phyloP scores from a whole-genome alignment of 208 protist species.

The Trypanosoma lewisi region DNA sequence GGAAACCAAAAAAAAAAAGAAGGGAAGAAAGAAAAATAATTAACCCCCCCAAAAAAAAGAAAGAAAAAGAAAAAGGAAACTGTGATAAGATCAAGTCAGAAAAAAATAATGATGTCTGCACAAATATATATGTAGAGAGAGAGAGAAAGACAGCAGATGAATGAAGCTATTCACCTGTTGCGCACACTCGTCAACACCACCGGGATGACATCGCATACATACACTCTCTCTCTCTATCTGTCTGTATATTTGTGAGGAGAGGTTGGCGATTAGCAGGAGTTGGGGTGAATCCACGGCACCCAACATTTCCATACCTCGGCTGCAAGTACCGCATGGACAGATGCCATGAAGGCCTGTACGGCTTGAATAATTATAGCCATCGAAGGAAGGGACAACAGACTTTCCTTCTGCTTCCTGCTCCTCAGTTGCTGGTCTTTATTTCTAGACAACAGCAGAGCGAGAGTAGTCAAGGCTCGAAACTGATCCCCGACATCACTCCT shows the following conservation, averaged over 20 bases:
- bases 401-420: background rate
- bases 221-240: no score
- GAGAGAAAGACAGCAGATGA: background rate
- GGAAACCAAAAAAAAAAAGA: background rate
- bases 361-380: background rate
- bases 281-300: slow-evolving; percentile 1
- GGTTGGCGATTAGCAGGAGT: background rate
- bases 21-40: background rate
- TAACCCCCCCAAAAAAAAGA: background rate
- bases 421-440: background rate
- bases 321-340: background rate
- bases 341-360: background rate
- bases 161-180: no score
- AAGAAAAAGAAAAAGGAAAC: slow-evolving; percentile 7
- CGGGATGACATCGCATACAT: no score
- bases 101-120: background rate
- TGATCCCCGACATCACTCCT: slow-evolving; percentile 9
- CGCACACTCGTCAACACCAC: no score
- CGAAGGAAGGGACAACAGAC: background rate
- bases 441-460: slow-evolving; percentile 1
- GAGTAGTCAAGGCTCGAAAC: slow-evolving; percentile 5
- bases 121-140: background rate
- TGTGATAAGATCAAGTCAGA: background rate
- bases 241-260: background rate
- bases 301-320: slow-evolving; percentile 5